phyloP scores from a whole-genome alignment of 306 rosid species.

The Pyrus betulifolia region DNA sequence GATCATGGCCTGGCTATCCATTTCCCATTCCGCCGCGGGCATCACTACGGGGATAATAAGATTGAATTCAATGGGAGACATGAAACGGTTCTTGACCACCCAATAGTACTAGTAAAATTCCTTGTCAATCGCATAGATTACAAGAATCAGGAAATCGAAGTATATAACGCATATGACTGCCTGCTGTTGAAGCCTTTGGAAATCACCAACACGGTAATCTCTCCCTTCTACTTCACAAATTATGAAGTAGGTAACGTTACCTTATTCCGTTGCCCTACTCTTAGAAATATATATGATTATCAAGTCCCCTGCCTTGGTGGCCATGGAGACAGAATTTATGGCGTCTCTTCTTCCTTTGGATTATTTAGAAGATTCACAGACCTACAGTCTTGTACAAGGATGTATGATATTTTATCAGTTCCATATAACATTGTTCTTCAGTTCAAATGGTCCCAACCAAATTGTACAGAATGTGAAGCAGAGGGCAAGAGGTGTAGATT shows the following conservation, averaged over 20 bases:
- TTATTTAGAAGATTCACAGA: rapidly evolving
- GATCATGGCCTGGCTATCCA: conserved; percentile 1
- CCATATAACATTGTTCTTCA: not conserved
- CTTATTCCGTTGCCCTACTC: conserved; percentile 26
- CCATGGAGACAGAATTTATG: conserved; percentile 1
- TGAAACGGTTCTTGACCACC: conserved; percentile 14
- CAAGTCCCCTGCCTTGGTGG: conserved; percentile 2
- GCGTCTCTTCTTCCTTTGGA: rapidly evolving
- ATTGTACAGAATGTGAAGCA: conserved; percentile 25
- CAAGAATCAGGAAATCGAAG: conserved; percentile 9
- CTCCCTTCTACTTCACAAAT: not conserved
- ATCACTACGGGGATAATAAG: conserved; percentile 10
- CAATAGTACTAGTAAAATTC: conserved; percentile 7
- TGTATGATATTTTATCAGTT: conserved; percentile 8
- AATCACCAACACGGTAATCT: conserved; percentile 4
- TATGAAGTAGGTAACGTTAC: rapidly evolving
- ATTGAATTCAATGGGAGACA: not conserved
- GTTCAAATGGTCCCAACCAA: conserved; percentile 28
- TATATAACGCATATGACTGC: conserved; percentile 1
- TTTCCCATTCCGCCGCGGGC: conserved; percentile 29
- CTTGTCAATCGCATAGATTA: conserved; percentile 26
- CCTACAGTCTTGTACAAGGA: conserved; percentile 18
- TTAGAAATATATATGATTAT: not conserved
- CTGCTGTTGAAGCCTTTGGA: not conserved
- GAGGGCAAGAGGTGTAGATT: conserved; percentile 20